Conservation (phyloP, 164 flowering plant genomes). For the Pachysandra terminalis region DNA sequence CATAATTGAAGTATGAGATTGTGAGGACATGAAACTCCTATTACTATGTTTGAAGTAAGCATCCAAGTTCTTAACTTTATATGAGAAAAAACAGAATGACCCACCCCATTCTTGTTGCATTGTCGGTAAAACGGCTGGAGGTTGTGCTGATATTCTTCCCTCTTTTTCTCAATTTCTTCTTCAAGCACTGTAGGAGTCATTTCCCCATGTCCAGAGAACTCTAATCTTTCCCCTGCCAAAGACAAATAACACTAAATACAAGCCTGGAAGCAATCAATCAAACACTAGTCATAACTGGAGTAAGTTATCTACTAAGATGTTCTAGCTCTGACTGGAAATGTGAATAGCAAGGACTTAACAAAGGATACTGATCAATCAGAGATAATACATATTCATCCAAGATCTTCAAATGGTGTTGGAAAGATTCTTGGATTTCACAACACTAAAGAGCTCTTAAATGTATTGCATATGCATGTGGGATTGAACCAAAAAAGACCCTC, state of each 20-base stretch:
- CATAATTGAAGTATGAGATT: background rate
- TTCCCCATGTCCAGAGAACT: conserved; percentile 33
- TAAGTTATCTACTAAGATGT: too few relatives aligned
- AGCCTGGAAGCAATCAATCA: background rate
- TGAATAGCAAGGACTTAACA: too few relatives aligned
- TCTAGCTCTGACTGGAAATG: background rate
- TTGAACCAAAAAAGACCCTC: too few relatives aligned
- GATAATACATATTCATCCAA: too few relatives aligned
- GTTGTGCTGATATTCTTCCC: conserved; percentile 33
- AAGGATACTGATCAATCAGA: too few relatives aligned
- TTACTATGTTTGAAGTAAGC: background rate
- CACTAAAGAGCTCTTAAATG: too few relatives aligned
- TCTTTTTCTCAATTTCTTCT: conserved; percentile 37
- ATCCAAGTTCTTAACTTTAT: background rate
- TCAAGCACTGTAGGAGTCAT: conserved; percentile 26
- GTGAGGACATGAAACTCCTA: background rate
- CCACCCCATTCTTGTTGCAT: conserved; percentile 43
- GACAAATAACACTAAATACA: background rate
- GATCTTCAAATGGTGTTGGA: too few relatives aligned
- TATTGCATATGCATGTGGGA: too few relatives aligned
- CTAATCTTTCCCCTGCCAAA: conserved; percentile 41
- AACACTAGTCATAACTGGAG: background rate
- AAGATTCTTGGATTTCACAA: too few relatives aligned
- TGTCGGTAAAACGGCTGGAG: conserved; percentile 41
- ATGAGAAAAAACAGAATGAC: background rate